Evolutionary conservation across 129 eudicot genomes (phyloP).

Genomic region (Centaurea solstitialis): DNA sequence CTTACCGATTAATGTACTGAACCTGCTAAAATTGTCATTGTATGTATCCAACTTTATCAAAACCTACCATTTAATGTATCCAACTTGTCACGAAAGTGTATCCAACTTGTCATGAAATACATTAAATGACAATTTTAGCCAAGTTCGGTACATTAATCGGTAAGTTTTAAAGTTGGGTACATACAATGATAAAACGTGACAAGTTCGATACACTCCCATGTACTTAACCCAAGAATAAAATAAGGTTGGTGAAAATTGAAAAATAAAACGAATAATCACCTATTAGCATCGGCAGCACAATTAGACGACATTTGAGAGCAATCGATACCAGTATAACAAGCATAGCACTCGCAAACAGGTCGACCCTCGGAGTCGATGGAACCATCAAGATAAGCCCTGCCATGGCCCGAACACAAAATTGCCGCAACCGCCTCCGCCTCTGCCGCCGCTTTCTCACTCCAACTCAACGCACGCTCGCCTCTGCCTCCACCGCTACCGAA

Average conservation of each 20-base stretch:
- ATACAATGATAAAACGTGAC: too few species aligned
- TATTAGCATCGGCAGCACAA: constrained; percentile 53
- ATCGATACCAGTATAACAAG: constrained; percentile 58
- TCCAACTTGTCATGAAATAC: too few species aligned
- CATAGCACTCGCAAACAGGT: constrained; percentile 65
- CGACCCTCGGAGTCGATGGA: constrained; percentile 33
- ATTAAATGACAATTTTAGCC: too few species aligned
- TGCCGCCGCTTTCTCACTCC: constrained; percentile 57
- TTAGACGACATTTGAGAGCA: constrained; percentile 44
- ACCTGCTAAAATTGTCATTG: too few species aligned
- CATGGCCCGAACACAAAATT: constrained; percentile 69
- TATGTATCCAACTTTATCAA: too few species aligned
- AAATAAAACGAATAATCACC: constrained; percentile 30
- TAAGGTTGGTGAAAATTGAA: neutral
- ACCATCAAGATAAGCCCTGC: constrained; percentile 72
- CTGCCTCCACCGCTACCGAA: neutral
- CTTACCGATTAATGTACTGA: too few species aligned
- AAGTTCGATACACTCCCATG: too few species aligned
- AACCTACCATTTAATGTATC: too few species aligned
- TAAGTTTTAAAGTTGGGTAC: too few species aligned
- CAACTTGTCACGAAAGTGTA: too few species aligned
- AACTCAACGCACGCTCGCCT: constrained; percentile 31
- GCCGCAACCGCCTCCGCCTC: constrained; percentile 77
- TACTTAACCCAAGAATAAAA: too few species aligned
- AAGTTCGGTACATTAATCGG: too few species aligned